A percentile compares a stretch with the other conserved stretches of the same genome.
phyloP scores from a whole-genome alignment of 208 protist species.

The Leptomonas pyrrhocoris region DNA sequence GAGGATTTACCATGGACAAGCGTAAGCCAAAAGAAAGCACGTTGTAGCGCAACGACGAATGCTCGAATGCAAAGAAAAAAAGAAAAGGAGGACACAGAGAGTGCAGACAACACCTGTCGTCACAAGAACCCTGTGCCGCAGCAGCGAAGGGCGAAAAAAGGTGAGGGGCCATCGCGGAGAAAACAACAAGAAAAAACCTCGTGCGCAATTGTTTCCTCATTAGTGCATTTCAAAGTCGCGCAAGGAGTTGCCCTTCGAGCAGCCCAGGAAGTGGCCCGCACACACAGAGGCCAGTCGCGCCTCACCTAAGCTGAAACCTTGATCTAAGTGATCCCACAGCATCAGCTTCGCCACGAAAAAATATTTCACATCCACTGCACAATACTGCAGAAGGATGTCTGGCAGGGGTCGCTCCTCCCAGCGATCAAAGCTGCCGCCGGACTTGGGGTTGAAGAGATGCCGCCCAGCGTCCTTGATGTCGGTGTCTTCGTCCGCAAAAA shows the following conservation, averaged over 20 bases:
- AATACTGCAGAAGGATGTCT: conserved; percentile 58
- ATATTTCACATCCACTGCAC: conserved; percentile 66
- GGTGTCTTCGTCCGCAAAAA: conserved; percentile 42
- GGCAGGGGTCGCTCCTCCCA: conserved; percentile 60
- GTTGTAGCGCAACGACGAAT: no score
- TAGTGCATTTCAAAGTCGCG: conserved; percentile 34
- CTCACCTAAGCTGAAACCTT: conserved; percentile 30
- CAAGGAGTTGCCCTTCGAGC: conserved; percentile 37
- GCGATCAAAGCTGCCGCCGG: conserved; percentile 50
- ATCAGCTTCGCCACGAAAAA: conserved; percentile 54
- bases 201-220: background rate
- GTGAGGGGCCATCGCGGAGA: no score
- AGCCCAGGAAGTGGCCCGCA: conserved; percentile 30
- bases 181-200: no score
- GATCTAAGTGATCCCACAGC: conserved; percentile 33
- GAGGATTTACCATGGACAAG: no score
- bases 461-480: conserved; percentile 48
- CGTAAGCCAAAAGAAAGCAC: no score
- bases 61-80: no score
- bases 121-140: no score
- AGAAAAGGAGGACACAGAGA: no score
- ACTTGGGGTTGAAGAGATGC: conserved; percentile 46
- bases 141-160: no score
- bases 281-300: conserved; percentile 40
- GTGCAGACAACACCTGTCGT: no score